Base-by-base conservation (phyloP, 1,284 basidiomycete species). In the Meripilus lineatus region DNA sequence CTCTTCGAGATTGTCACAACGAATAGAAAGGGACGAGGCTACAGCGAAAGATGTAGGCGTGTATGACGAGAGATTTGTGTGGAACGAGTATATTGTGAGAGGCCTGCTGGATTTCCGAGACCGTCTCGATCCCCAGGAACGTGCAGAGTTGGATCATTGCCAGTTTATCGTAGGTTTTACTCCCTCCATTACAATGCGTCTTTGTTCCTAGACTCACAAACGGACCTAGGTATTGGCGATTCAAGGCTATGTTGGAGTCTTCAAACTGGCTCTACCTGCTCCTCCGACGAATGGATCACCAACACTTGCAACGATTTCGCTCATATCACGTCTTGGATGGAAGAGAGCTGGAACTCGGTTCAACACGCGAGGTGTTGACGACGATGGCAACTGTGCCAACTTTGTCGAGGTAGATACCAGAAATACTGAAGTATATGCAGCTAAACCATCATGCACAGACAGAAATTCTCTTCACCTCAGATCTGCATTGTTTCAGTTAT, bases 321-420 rank as follows among this genome's bases (percentile, higher is more conserved):
- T 97, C 46, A 86, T 96, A 43, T 92, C 88, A 7, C 75, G 95
- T 21, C 72, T 99, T 6, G 89, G 93, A 25, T 95, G 90, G 83
- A 95, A 93, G 65, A 77, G 94, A 50, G 95, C 96, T 15, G 96
- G 96, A 2, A 98, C 96, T 15, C 81, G 96, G 24, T 99, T 97
- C 71, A 95, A 97, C 59, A 95, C 94, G 3, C 80, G 96, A 46
- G 96, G 96, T 0, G 89, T 99, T 18, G 96, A 99, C 60, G 96
- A 99, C 62, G 93, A 97, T 56, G 95, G 96, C 32, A 88, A 96
- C 60, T 90, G 89, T 15, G 96, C 96, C 38, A 98, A 99, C 61
- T 98, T 97, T 66, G 96, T 96, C 26, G 95, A 97, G 77, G 89
- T 83, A 56, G 18, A 18, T 38, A 23, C 23, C 14, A n/a, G 2